Evolutionary conservation across 2,329 filamentous ascomycete species (phyloP), one percentile per base, ranked within the genome.

Genomic region (Claviceps pazoutovae): DNA sequence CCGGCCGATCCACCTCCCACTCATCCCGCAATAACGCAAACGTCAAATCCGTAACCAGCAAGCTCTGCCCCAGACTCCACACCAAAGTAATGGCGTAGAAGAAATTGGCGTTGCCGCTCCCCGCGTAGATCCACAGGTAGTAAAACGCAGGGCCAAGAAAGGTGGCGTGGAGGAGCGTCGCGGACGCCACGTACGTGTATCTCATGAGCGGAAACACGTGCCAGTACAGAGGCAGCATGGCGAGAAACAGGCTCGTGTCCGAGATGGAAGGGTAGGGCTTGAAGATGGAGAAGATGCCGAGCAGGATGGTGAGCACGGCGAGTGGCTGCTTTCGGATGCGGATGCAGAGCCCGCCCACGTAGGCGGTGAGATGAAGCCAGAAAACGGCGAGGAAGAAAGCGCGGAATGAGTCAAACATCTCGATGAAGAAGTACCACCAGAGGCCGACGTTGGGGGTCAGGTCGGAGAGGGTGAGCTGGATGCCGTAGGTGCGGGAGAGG

Each of bases 381-480:
- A 98, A 98, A 48, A 98, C 90, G 51, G 87, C 93, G 3, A 98
- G 79, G 75, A 97, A 98, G 74, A 98, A 98, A 59, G 86, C 84
- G 41, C 93, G 80, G 76, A 98, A 98, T 1, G 90, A 91, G 69
- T 98, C 93, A 66, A 98, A 98, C 82, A 98, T 98, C 65, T 98
- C 91, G 59, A 94, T 95, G 65, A 98, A 97, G 71, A 98, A 98
- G 69, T 98, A 98, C 93, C 93, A 98, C 93, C 93, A 98, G 1
- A 98, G 75, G 1, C 93, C 93, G 34, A 94, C 86, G 58, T 97
- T 98, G 13, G 93, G 93, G 0, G 91, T 94, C 42, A 98, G 75
- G 64, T 98, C 93, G 8, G 89, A 88, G 2, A 98, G 78, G 1
- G 93, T 82, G 39, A 98, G 76, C 60, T 95, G 90, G 46, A 95